These are phyloP conservation scores for Usnea hakonensis DNA, from an alignment of 495 filamentous ascomycete species.

Conservation along the genomic window DNA sequence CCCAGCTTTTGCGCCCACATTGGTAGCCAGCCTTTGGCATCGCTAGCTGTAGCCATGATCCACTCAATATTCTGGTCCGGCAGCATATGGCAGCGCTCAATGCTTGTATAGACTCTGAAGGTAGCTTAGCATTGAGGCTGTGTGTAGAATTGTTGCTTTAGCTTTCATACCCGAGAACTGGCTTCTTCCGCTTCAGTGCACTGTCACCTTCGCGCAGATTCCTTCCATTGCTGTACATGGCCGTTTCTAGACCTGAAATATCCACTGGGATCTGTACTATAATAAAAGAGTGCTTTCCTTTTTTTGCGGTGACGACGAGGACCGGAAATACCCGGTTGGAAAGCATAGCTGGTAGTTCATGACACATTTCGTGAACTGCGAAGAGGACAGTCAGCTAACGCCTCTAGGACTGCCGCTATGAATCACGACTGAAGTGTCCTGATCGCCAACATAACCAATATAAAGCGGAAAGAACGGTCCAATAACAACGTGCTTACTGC, in stretches of 20 bases:
- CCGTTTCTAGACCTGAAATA: conserved; percentile 16
- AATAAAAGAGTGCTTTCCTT: conserved; percentile 18
- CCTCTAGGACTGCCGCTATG: neutral
- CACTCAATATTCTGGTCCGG: conserved; percentile 44
- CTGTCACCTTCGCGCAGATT: conserved; percentile 20
- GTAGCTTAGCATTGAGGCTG: conserved; percentile 5
- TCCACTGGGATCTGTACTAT: conserved; percentile 28
- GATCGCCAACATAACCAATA: neutral
- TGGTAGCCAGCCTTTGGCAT: conserved; percentile 55
- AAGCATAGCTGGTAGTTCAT: conserved; percentile 24
- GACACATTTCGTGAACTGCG: conserved; percentile 27
- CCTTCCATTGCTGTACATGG: conserved; percentile 26
- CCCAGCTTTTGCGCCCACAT: conserved; percentile 53
- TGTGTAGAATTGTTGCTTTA: neutral
- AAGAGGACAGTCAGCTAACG: neutral
- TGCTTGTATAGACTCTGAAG: conserved; percentile 39
- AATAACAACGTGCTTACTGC: conserved; percentile 13
- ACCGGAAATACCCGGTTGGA: conserved; percentile 25
- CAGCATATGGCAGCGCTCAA: conserved; percentile 45
- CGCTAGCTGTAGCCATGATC: conserved; percentile 57
- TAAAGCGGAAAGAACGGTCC: neutral
- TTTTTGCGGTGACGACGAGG: conserved; percentile 25
- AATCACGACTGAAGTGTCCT: neutral
- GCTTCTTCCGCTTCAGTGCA: conserved; percentile 21
- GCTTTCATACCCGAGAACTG: conserved; percentile 23